Conservation (phyloP, 1,284 basidiomycete genomes). For the Baeospora myosura region DNA sequence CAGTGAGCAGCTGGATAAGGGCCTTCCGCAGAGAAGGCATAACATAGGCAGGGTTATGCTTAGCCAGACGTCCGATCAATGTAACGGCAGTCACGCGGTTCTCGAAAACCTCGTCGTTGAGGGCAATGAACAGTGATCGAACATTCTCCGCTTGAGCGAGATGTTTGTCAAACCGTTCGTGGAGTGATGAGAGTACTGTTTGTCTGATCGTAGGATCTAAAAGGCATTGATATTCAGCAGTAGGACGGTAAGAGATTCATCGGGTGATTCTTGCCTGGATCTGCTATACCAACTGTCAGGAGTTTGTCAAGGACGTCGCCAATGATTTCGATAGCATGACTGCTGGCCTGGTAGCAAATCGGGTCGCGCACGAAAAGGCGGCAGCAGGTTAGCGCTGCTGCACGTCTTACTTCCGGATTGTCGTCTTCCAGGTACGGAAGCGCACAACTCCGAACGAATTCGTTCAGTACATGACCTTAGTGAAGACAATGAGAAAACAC, state of each 20-base stretch:
- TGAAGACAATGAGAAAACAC: conserved; percentile 11
- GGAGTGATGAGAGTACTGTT: conserved; percentile 82
- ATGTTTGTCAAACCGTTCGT: conserved; percentile 95
- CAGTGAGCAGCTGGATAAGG: conserved; percentile 93
- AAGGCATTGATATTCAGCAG: conserved; percentile 5
- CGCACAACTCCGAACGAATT: conserved; percentile 91
- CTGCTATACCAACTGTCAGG: conserved; percentile 93
- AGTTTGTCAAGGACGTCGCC: conserved; percentile 97
- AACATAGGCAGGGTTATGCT: conserved; percentile 97
- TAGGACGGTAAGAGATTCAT: conserved; percentile 6
- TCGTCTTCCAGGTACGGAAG: conserved; percentile 95
- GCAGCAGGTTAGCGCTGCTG: conserved; percentile 91
- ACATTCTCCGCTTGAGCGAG: conserved; percentile 99
- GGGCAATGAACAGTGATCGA: conserved; percentile 91
- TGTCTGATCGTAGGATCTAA: conserved; percentile 79
- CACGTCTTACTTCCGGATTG: conserved; percentile 80
- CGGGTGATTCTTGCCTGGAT: conserved; percentile 71
- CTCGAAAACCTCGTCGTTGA: conserved; percentile 95
- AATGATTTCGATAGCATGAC: conserved; percentile 95
- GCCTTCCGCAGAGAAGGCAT: conserved; percentile 97
- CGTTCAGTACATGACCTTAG: conserved; percentile 86
- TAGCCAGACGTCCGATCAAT: conserved; percentile 90
- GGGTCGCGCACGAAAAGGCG: conserved; percentile 91
- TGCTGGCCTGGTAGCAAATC: conserved; percentile 93
- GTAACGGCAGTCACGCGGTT: conserved; percentile 88